Percentiles rank a stretch among this genome's conserved stretches.
phyloP scores from a whole-genome alignment of 2,329 filamentous ascomycete genomes.

The Alternaria gansuensis region DNA sequence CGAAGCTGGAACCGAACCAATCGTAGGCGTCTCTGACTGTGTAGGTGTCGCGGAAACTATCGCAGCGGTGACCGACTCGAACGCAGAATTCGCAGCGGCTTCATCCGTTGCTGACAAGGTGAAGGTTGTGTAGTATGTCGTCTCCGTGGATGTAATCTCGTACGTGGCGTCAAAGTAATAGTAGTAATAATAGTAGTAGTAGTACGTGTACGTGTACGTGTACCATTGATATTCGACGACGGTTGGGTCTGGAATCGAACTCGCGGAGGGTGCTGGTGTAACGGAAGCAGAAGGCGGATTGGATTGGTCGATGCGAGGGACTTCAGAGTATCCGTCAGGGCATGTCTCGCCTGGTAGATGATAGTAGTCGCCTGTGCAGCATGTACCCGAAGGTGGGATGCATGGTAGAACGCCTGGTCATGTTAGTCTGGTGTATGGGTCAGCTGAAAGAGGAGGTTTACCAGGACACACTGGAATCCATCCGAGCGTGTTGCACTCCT shows the following conservation, averaged over 20 bases:
- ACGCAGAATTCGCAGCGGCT: not conserved
- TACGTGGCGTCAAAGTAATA: not conserved
- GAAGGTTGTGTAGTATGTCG: constrained; percentile 3
- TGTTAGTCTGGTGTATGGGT: not conserved
- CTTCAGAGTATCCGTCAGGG: constrained; percentile 5
- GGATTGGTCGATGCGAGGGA: constrained; percentile 1
- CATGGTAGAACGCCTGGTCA: constrained; percentile 4
- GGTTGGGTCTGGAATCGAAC: not conserved
- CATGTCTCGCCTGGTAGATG: constrained; percentile 4
- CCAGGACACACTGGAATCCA: constrained; percentile 10
- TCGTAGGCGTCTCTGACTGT: constrained; percentile 8
- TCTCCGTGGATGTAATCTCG: constrained; percentile 4
- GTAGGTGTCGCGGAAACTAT: not conserved
- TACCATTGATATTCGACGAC: constrained; percentile 2
- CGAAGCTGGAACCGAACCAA: not conserved
- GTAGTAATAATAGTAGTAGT: constrained; percentile 6
- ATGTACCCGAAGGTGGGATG: constrained; percentile 1
- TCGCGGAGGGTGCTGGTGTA: constrained; percentile 2
- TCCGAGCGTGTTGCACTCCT: not conserved
- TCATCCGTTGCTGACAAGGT: not conserved
- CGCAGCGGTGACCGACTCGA: not conserved
- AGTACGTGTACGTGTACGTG: constrained; percentile 3
- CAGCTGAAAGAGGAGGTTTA: not conserved
- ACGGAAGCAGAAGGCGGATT: not conserved
- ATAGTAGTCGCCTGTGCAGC: constrained; percentile 8